Evolutionary conservation across 208 protist genomes (phyloP).

Genomic region (Tritrichomonas musculus): DNA sequence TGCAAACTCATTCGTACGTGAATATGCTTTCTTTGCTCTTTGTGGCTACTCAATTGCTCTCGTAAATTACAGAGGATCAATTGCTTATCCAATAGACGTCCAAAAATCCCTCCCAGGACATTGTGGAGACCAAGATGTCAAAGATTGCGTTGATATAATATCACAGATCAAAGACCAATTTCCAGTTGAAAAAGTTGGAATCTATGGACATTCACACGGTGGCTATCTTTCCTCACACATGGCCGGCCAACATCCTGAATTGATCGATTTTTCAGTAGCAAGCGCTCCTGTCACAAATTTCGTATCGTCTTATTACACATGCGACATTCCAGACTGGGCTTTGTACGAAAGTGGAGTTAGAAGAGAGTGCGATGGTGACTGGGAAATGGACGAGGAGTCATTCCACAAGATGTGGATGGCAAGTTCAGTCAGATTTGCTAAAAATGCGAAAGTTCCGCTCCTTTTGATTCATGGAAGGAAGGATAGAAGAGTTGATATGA

Average conservation of each 20-base stretch:
- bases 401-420: neutral
- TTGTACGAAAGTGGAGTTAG: neutral
- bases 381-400: neutral
- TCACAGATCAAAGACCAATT: neutral
- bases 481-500: neutral
- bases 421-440: neutral
- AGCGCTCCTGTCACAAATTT: neutral
- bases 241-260: neutral
- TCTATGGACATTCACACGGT: neutral
- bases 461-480: neutral
- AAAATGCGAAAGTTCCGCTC: neutral
- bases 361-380: neutral
- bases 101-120: neutral
- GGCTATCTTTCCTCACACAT: neutral
- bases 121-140: neutral
- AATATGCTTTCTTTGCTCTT: neutral
- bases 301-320: neutral
- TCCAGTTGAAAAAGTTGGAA: neutral
- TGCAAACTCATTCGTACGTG: neutral
- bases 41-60: neutral
- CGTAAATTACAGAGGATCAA: neutral
- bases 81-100: neutral
- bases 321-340: conserved; percentile 3
- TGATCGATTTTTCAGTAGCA: neutral
- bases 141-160: neutral